Percentiles rank a stretch among this genome's conserved stretches.
These are phyloP conservation scores for Aspergillus cavernicola DNA, from an alignment of 495 filamentous ascomycete species.

Conservation along the genomic window DNA sequence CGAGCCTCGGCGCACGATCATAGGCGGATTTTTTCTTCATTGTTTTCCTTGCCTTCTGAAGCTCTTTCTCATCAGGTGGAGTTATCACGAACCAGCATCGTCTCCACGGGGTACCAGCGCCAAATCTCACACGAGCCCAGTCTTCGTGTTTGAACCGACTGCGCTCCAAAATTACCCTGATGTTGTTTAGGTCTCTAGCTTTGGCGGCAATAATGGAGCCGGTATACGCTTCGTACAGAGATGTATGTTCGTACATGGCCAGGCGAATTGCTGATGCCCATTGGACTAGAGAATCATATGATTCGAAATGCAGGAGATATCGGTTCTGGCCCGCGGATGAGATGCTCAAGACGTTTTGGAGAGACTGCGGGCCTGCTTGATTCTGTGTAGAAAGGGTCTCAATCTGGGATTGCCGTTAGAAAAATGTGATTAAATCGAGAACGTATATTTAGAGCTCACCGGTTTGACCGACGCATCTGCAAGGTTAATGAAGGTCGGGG, in stretches of 20 bases:
- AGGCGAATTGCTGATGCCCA: constrained; percentile 96
- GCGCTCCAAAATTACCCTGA: constrained; percentile 78
- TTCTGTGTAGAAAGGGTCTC: constrained; percentile 82
- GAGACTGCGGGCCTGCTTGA: constrained; percentile 59
- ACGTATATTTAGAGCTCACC: constrained; percentile 48
- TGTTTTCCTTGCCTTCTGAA: constrained; percentile 74
- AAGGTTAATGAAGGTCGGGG: constrained; percentile 94
- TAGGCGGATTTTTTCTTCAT: constrained; percentile 84
- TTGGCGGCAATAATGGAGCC: constrained; percentile 94
- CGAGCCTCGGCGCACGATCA: constrained; percentile 58
- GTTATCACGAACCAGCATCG: constrained; percentile 94
- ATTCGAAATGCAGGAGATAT: constrained; percentile 94
- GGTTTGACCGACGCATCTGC: constrained; percentile 97
- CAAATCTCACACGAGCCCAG: constrained; percentile 94
- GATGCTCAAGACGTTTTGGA: constrained; percentile 92
- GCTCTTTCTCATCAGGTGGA: constrained; percentile 89
- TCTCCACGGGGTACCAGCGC: constrained; percentile 93
- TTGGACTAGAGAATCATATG: constrained; percentile 85
- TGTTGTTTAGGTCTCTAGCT: constrained; percentile 82
- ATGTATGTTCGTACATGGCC: constrained; percentile 90
- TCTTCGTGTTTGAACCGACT: constrained; percentile 74
- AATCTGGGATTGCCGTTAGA: constrained; percentile 52
- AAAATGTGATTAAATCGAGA: not conserved
- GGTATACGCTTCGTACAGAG: constrained; percentile 93
- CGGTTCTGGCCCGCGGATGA: constrained; percentile 94